phyloP scores from a whole-genome alignment of 2,329 filamentous ascomycete species.

The Diplodia seriata region DNA sequence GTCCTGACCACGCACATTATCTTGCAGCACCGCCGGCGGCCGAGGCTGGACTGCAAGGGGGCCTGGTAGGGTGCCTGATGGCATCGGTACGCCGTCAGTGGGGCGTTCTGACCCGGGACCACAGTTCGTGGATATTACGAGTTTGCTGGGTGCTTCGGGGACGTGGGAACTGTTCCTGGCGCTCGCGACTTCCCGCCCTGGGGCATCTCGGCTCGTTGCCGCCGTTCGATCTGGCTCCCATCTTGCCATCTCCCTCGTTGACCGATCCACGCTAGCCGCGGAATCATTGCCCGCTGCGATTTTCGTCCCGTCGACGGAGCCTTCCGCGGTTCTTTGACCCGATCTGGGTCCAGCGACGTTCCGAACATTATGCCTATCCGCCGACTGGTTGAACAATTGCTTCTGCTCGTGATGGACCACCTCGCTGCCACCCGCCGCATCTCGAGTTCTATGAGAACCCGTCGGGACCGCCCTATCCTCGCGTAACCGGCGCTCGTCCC shows the following conservation, averaged over 20 bases:
- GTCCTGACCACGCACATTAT: not conserved
- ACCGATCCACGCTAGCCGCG: not conserved
- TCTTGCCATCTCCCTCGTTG: not conserved
- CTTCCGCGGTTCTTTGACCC: not conserved
- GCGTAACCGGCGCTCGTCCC: not conserved
- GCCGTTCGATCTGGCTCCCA: not conserved
- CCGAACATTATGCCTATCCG: not conserved
- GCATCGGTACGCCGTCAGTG: not conserved
- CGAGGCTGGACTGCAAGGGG: not conserved
- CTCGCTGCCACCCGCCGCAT: not conserved
- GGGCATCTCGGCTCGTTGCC: not conserved
- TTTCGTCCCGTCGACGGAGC: not conserved
- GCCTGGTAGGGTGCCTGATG: not conserved
- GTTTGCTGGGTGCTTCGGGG: conserved; percentile 3
- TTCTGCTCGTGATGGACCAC: not conserved
- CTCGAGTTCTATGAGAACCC: not conserved
- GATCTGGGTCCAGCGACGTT: not conserved
- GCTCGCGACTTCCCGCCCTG: not conserved
- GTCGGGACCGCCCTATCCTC: not conserved
- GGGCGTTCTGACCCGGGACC: not conserved
- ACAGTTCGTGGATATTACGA: conserved; percentile 10
- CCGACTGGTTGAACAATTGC: not conserved
- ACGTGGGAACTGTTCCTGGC: not conserved
- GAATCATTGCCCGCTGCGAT: not conserved
- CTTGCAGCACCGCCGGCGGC: not conserved